Evolutionary conservation across 495 filamentous ascomycete genomes (phyloP).

Genomic region (Jackrogersella multiformis): DNA sequence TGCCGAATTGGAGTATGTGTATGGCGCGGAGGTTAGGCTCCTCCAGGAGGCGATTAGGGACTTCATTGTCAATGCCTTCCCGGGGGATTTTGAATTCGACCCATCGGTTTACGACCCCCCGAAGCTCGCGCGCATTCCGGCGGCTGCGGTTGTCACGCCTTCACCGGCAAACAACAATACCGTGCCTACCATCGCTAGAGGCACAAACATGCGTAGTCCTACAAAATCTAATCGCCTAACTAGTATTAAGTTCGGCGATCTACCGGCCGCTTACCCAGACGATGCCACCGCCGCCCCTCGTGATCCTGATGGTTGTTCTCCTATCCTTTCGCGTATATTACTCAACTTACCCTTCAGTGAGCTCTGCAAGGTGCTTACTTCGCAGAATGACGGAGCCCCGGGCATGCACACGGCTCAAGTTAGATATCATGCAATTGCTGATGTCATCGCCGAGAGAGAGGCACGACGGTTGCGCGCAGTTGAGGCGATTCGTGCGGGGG

Average conservation of each 20-base stretch:
- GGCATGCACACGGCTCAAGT: slow-evolving; percentile 56
- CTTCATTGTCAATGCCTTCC: slow-evolving; percentile 60
- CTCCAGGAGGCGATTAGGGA: slow-evolving; percentile 51
- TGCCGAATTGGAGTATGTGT: slow-evolving; percentile 40
- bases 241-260: slow-evolving; percentile 73
- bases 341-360: slow-evolving; percentile 70
- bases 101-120: slow-evolving; percentile 48
- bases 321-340: slow-evolving; percentile 66
- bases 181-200: slow-evolving; percentile 48
- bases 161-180: slow-evolving; percentile 8
- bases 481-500: slow-evolving; percentile 44
- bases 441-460: slow-evolving; percentile 70
- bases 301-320: slow-evolving; percentile 42
- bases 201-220: slow-evolving; percentile 43
- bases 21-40: slow-evolving; percentile 41
- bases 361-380: slow-evolving; percentile 66
- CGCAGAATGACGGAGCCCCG: slow-evolving; percentile 54
- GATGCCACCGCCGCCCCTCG: slow-evolving; percentile 46
- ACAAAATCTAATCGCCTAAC: slow-evolving; percentile 56
- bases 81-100: slow-evolving; percentile 60
- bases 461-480: slow-evolving; percentile 51
- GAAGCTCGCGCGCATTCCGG: slow-evolving; percentile 51
- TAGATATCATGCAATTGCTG: slow-evolving; percentile 56
- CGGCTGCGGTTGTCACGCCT: slow-evolving; percentile 20
- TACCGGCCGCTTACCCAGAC: slow-evolving; percentile 55